Evolutionary conservation across 2,329 filamentous ascomycete species (phyloP).

Genomic region (Colletotrichum theobromicola): DNA sequence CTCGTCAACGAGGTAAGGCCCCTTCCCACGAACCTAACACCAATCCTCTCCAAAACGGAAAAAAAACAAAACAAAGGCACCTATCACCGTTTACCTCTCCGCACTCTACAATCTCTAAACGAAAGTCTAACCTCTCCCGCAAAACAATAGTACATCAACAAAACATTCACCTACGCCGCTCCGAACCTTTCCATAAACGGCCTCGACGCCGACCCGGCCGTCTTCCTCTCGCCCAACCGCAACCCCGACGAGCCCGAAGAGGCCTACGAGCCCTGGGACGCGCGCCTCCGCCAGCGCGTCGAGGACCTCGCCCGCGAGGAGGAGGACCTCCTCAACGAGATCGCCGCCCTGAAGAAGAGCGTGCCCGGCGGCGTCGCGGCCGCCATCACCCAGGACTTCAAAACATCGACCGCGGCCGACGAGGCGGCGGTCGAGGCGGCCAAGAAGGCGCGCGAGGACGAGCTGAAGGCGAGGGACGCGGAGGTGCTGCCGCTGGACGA

Average conservation of each 20-base stretch:
- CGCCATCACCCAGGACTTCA: slow-evolving; percentile 47
- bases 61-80: background rate
- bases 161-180: slow-evolving; percentile 62
- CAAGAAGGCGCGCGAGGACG: slow-evolving; percentile 22
- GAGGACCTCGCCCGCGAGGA: slow-evolving; percentile 67
- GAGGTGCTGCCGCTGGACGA: slow-evolving; percentile 32
- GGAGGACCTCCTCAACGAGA: slow-evolving; percentile 68
- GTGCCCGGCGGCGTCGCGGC: slow-evolving; percentile 52
- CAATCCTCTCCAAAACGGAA: background rate
- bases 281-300: slow-evolving; percentile 61
- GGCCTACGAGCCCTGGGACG: slow-evolving; percentile 65
- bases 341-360: slow-evolving; percentile 62
- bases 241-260: slow-evolving; percentile 36
- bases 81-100: too few species aligned
- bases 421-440: slow-evolving; percentile 39
- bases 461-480: slow-evolving; percentile 24
- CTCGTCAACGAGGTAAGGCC: slow-evolving; percentile 61
- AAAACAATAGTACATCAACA: slow-evolving; percentile 59
- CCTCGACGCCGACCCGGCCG: slow-evolving; percentile 48
- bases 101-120: too few species aligned
- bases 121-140: background rate
- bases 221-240: slow-evolving; percentile 36
- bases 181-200: slow-evolving; percentile 70
- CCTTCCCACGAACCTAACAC: background rate
- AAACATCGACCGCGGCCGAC: slow-evolving; percentile 49